Evolutionary conservation across 441 rosid species (phyloP).

Genomic region (Adansonia madagascariensis): DNA sequence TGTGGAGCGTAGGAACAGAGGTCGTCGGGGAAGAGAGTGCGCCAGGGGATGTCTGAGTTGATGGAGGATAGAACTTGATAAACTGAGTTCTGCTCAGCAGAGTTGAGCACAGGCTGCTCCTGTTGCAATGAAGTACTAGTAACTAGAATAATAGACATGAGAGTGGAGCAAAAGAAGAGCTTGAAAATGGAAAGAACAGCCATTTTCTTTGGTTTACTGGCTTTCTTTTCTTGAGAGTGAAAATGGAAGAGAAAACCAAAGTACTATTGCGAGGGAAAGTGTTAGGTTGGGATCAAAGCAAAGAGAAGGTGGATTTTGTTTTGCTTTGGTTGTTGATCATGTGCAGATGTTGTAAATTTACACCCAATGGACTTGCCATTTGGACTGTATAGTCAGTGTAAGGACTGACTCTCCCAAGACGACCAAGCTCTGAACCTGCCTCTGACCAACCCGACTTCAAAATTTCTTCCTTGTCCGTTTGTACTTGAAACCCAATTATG

Average conservation of each 20-base stretch:
- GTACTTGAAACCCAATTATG: not conserved
- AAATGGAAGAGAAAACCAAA: not conserved
- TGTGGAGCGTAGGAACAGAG: constrained; percentile 65
- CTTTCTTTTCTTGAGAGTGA: not conserved
- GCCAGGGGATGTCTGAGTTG: constrained; percentile 61
- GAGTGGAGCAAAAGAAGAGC: constrained; percentile 23
- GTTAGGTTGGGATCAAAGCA: not conserved
- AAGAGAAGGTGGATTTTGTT: not conserved
- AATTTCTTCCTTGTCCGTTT: not conserved
- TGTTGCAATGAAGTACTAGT: constrained; percentile 26
- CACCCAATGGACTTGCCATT: not conserved
- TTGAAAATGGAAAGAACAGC: constrained; percentile 24
- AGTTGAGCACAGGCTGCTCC: constrained; percentile 41
- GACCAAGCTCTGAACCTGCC: not conserved
- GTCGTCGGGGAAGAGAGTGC: constrained; percentile 56
- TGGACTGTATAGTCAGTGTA: not conserved
- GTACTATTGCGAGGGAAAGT: not conserved
- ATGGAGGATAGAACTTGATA: constrained; percentile 53
- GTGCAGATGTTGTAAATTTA: too few species aligned
- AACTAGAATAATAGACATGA: constrained; percentile 18
- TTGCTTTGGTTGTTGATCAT: not conserved
- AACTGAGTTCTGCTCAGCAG: constrained; percentile 56
- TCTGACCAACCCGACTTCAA: not conserved
- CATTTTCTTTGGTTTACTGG: constrained; percentile 4
- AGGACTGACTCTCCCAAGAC: constrained; percentile 4